Base-by-base conservation (phyloP, 495 filamentous ascomycete genomes). In the Neurospora tetraspora region DNA sequence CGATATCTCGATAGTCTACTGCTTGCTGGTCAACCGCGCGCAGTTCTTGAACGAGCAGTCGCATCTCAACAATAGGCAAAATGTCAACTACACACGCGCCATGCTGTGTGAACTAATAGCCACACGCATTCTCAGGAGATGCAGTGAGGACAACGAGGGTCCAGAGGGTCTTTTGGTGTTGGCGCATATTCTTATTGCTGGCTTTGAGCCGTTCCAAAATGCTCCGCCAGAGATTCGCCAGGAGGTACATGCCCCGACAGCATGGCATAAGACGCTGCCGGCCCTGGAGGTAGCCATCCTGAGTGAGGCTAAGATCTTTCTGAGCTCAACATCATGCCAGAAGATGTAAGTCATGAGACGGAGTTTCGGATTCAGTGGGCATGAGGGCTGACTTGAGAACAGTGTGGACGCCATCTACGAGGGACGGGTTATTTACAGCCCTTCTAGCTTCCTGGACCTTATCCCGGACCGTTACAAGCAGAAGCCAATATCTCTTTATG, bases 401-500 rank as follows among this genome's bases (percentile, higher is more conserved):
- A 85, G 84, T 12, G 86, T 92, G 74, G 87, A 90, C 72, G 90
- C 90, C 71, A 90, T 93, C 69, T 91, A 91, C 72, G 84, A 87
- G 34, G 91, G 91, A 11, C 81, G 88, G 20, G 81, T 93, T 53
- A 85, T 92, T 39, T 93, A 93, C 77, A 92, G 91, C 10, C 91
- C 91, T 0, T 88, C 87, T 0, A 86, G 85, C 20, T 92, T 89
- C 80, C 84, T 92, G 69, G 89, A 92, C 76, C 88, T 93, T 38
- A 83, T 93, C 70, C 90, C 91, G 4, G 91, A 93, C 78, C 88
- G 88, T 47, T 93, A 93, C 80, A 93, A 93, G 78, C 86, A 88
- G 77, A 88, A 87, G 73, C 89, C 89, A 5, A 92, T 93, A 70
- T 89, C 89, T 3, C 78, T 93, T 5, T 93, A 92, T 76, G 85